Evolutionary conservation across 495 filamentous ascomycete genomes (phyloP).

Genomic region (Penicillium cataractarum): DNA sequence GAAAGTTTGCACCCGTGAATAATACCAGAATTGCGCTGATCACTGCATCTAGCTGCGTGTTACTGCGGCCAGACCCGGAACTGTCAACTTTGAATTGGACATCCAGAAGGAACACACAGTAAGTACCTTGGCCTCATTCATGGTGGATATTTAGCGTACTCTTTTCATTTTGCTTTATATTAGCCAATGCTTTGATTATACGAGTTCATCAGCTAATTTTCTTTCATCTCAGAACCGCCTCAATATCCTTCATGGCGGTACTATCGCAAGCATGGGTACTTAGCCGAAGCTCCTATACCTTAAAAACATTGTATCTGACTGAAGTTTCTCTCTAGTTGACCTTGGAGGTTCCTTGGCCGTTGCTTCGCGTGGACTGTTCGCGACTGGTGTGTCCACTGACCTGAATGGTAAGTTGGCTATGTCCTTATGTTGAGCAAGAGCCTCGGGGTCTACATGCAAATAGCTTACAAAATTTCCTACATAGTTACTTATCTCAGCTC

Average conservation of each 20-base stretch:
- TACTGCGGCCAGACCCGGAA: slow-evolving; percentile 73
- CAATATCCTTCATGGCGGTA: slow-evolving; percentile 89
- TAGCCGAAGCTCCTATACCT: not conserved
- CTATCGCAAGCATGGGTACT: slow-evolving; percentile 86
- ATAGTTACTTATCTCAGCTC: slow-evolving; percentile 92
- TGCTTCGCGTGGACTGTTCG: slow-evolving; percentile 82
- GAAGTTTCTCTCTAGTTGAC: slow-evolving; percentile 62
- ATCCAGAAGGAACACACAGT: slow-evolving; percentile 90
- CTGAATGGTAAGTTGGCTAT: slow-evolving; percentile 66
- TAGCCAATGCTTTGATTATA: not conserved
- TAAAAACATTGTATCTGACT: not conserved
- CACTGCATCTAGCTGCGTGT: slow-evolving; percentile 65
- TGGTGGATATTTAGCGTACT: not conserved
- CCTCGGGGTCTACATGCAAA: not conserved
- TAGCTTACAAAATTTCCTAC: not conserved
- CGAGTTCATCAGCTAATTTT: slow-evolving; percentile 5
- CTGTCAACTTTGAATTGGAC: slow-evolving; percentile 84
- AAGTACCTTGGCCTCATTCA: slow-evolving; percentile 17
- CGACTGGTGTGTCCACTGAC: slow-evolving; percentile 93
- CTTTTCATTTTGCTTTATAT: not conserved
- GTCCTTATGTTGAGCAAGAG: not conserved
- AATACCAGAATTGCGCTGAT: not conserved
- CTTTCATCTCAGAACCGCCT: slow-evolving; percentile 71
- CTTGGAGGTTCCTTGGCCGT: slow-evolving; percentile 92
- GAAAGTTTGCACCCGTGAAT: not conserved